Evolutionary conservation across 345 rosid genomes (phyloP).

Genomic region (Populus alba): DNA sequence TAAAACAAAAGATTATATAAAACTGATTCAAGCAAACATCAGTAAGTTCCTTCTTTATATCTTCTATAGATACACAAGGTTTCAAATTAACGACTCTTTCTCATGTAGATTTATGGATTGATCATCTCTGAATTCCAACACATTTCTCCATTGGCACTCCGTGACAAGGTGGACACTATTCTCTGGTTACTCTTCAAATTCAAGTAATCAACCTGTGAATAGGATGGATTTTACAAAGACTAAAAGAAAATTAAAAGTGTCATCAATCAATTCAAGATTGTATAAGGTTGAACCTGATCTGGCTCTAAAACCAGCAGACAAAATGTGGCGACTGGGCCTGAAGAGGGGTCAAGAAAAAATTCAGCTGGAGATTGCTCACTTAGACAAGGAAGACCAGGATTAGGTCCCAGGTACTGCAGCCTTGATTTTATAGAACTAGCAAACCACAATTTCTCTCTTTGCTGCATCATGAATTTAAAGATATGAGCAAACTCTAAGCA

Average conservation of each 20-base stretch:
- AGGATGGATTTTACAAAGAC: slow-evolving; percentile 5
- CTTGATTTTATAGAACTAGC: slow-evolving; percentile 67
- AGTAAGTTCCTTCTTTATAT: neutral
- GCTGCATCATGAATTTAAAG: slow-evolving; percentile 39
- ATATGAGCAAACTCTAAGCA: slow-evolving; percentile 11
- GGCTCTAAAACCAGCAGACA: slow-evolving; percentile 77
- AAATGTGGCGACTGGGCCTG: slow-evolving; percentile 59
- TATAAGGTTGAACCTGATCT: slow-evolving; percentile 52
- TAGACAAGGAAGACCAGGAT: slow-evolving; percentile 57
- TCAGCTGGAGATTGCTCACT: slow-evolving; percentile 40
- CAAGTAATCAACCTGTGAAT: slow-evolving; percentile 76
- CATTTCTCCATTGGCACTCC: slow-evolving; percentile 41
- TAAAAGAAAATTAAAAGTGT: neutral
- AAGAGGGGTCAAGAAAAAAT: slow-evolving; percentile 51
- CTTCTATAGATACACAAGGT: neutral
- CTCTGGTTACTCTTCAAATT: slow-evolving; percentile 80
- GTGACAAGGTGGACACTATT: slow-evolving; percentile 44
- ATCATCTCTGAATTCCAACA: slow-evolving; percentile 63
- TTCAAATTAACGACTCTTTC: neutral
- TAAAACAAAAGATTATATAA: neutral
- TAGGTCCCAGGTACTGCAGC: slow-evolving; percentile 57
- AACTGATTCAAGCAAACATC: neutral
- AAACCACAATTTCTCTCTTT: slow-evolving; percentile 78
- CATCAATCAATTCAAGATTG: neutral
- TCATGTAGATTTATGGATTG: slow-evolving; percentile 42